phyloP scores from a whole-genome alignment of 2,329 filamentous ascomycete genomes.

The Dothideomycetes sp. region DNA sequence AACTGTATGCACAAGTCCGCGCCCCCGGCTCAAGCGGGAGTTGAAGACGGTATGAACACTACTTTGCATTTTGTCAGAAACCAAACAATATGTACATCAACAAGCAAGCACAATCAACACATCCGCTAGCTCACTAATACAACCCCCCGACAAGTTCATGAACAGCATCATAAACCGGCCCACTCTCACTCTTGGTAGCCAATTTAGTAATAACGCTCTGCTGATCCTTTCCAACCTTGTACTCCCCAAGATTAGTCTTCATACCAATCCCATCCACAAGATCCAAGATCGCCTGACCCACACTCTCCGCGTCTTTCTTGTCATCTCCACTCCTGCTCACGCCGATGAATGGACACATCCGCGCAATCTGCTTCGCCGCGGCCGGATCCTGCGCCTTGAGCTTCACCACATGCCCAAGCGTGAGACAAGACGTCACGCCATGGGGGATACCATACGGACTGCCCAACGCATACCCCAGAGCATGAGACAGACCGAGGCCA shows the following conservation, averaged over 20 bases:
- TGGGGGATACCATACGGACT: constrained; percentile 46
- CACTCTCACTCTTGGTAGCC: constrained; percentile 32
- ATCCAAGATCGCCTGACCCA: constrained; percentile 32
- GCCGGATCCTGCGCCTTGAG: constrained; percentile 36
- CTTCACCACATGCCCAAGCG: constrained; percentile 42
- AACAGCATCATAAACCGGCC: constrained; percentile 31
- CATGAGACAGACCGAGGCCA: constrained; percentile 35
- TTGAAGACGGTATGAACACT: too few relatives aligned
- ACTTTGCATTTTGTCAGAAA: too few relatives aligned
- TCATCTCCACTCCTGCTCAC: constrained; percentile 27
- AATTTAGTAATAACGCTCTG: constrained; percentile 31
- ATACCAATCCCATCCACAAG: constrained; percentile 34
- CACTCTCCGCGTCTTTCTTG: constrained; percentile 30
- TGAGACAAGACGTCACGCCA: constrained; percentile 44
- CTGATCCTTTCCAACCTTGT: constrained; percentile 31
- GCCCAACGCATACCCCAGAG: constrained; percentile 39
- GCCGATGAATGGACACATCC: constrained; percentile 34
- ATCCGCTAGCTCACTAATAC: constrained; percentile 15
- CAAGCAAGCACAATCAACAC: too few relatives aligned
- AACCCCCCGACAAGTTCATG: constrained; percentile 30
- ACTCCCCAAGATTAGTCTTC: constrained; percentile 35
- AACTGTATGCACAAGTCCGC: too few relatives aligned
- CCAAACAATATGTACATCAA: too few relatives aligned
- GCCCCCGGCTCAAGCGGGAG: too few relatives aligned
- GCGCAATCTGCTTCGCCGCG: constrained; percentile 35